Conservation (phyloP, 2,329 filamentous ascomycete species). For the Penicillium digitatum region DNA sequence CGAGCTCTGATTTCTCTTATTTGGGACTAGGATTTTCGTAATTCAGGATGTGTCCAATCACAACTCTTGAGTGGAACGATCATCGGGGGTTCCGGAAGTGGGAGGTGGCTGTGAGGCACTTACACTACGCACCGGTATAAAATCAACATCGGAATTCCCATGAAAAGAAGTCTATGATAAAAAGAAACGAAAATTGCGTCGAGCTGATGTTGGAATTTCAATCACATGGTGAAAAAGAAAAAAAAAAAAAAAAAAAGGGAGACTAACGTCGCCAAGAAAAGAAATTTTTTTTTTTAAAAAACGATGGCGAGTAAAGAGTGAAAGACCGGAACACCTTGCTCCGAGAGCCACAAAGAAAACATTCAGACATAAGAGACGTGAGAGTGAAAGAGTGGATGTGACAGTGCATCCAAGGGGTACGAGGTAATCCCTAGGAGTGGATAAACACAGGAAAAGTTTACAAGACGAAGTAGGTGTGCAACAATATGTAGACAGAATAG, state of each 20-base stretch:
- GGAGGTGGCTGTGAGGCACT: not conserved
- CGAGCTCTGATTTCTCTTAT: not conserved
- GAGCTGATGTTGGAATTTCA: conserved; percentile 10
- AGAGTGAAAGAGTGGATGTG: conserved; percentile 19
- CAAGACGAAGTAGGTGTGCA: conserved; percentile 15
- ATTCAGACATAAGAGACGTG: conserved; percentile 27
- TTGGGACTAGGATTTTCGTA: not conserved
- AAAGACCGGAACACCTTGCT: conserved; percentile 20
- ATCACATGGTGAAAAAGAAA: not conserved
- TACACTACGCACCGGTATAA: not conserved
- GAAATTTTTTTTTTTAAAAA: no score
- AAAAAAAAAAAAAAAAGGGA: not conserved
- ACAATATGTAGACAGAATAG: conserved; percentile 15
- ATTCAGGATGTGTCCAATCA: not conserved
- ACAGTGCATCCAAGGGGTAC: conserved; percentile 16
- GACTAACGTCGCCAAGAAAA: not conserved
- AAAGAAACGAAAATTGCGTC: conserved; percentile 2
- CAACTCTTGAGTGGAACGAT: not conserved
- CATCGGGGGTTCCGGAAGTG: not conserved
- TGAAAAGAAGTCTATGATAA: no score
- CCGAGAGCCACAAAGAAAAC: conserved; percentile 14
- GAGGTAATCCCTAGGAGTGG: not conserved
- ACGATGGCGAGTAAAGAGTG: not conserved
- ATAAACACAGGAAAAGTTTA: conserved; percentile 17
- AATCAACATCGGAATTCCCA: not conserved